phyloP scores from a whole-genome alignment of 2,329 filamentous ascomycete species.

The Colletotrichum godetiae region DNA sequence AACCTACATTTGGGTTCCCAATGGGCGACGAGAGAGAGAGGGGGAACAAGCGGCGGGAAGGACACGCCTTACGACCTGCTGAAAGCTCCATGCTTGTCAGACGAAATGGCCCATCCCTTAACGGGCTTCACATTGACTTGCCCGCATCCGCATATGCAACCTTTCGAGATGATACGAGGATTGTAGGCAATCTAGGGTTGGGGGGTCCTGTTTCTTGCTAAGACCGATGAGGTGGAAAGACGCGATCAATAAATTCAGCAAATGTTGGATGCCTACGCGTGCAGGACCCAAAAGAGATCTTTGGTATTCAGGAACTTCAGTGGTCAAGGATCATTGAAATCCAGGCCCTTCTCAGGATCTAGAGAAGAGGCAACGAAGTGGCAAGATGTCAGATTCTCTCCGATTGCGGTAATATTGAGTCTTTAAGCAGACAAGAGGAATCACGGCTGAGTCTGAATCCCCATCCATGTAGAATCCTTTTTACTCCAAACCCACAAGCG shows the following conservation, averaged over 20 bases:
- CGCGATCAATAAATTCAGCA: neutral
- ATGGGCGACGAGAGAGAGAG: neutral
- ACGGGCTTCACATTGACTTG: neutral
- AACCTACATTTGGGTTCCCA: neutral
- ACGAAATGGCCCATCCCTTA: neutral
- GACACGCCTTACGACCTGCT: neutral
- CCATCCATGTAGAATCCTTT: neutral
- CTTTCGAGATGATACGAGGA: neutral
- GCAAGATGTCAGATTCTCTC: neutral
- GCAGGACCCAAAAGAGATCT: neutral
- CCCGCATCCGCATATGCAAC: constrained; percentile 11
- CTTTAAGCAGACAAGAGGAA: neutral
- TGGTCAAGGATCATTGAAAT: neutral
- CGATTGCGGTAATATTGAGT: neutral
- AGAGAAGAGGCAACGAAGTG: neutral
- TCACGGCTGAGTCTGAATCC: neutral
- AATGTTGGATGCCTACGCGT: neutral
- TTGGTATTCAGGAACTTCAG: neutral
- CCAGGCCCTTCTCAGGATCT: neutral
- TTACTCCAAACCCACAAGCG: neutral
- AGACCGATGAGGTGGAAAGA: neutral
- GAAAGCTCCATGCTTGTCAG: neutral
- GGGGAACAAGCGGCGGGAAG: neutral
- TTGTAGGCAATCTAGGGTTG: neutral
- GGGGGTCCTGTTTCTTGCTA: neutral